Evolutionary conservation across 257 asterid genomes (phyloP).

Genomic region (Verbascum thapsus): DNA sequence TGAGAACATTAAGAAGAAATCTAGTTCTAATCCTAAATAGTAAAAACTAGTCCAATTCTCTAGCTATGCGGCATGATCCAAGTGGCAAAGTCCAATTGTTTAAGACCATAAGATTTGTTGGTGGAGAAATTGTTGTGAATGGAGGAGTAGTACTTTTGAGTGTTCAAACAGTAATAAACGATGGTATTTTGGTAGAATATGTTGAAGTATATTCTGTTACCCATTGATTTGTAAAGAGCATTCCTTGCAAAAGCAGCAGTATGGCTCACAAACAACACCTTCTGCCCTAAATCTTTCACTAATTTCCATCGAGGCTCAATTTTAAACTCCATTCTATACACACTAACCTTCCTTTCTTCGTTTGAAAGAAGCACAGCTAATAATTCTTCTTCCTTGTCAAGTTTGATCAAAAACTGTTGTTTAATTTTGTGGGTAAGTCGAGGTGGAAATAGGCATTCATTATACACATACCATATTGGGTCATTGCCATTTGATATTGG

Average conservation of each 20-base stretch:
- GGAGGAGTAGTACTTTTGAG: too few relatives aligned
- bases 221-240: background rate
- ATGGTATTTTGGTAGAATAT: too few relatives aligned
- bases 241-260: background rate
- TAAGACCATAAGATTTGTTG: too few relatives aligned
- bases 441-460: background rate
- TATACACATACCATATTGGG: background rate
- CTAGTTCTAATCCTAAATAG: too few relatives aligned
- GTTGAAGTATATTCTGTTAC: background rate
- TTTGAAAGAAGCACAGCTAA: background rate
- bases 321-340: background rate
- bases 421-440: background rate
- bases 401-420: background rate
- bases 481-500: too few relatives aligned
- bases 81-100: too few relatives aligned
- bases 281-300: conserved; percentile 1
- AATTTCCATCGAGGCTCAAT: background rate
- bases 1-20: too few relatives aligned
- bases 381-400: background rate
- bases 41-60: too few relatives aligned
- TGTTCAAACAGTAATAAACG: too few relatives aligned
- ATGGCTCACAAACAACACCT: conserved; percentile 4
- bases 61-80: too few relatives aligned
- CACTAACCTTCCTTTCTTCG: conserved; percentile 7
- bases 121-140: too few relatives aligned